Percentiles rank a stretch among this genome's conserved stretches.
These are phyloP conservation scores for Chaetomium cochliodes DNA, from an alignment of 495 filamentous ascomycete species.

Conservation along the genomic window DNA sequence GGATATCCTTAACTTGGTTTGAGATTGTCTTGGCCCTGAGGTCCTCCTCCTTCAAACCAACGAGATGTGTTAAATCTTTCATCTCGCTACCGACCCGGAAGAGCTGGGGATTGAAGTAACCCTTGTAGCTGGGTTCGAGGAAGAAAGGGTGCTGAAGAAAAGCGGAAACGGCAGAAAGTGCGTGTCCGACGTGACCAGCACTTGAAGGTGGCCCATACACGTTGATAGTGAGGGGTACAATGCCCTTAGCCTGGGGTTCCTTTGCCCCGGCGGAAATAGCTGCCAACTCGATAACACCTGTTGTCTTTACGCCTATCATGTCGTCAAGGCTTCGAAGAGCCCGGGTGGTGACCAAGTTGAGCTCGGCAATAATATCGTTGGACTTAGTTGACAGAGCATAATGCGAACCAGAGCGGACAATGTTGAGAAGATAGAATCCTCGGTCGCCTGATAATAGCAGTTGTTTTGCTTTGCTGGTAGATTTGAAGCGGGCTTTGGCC, in stretches of 20 bases:
- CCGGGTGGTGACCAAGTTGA: not conserved
- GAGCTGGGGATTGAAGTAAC: not conserved
- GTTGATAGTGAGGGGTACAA: not conserved
- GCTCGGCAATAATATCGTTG: not conserved
- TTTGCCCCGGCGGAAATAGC: no score
- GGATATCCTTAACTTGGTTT: not conserved
- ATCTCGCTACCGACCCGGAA: not conserved
- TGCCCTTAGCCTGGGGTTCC: not conserved
- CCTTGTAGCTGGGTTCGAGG: not conserved
- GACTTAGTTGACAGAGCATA: not conserved
- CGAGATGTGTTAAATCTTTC: not conserved
- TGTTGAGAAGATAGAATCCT: not conserved
- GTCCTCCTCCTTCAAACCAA: not conserved
- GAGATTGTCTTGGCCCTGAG: not conserved
- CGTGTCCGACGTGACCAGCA: not conserved
- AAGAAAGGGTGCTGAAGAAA: slow-evolving; percentile 1
- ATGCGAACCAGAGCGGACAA: not conserved
- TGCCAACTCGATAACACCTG: not conserved
- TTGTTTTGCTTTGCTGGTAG: not conserved
- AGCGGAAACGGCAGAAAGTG: not conserved
- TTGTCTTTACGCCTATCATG: not conserved
- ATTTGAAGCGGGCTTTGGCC: not conserved
- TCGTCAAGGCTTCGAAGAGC: not conserved
- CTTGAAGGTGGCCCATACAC: not conserved
- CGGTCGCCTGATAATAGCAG: not conserved